These are phyloP conservation scores for Alternaria ventricosa DNA, from an alignment of 2,329 filamentous ascomycete species.

Conservation along the genomic window DNA sequence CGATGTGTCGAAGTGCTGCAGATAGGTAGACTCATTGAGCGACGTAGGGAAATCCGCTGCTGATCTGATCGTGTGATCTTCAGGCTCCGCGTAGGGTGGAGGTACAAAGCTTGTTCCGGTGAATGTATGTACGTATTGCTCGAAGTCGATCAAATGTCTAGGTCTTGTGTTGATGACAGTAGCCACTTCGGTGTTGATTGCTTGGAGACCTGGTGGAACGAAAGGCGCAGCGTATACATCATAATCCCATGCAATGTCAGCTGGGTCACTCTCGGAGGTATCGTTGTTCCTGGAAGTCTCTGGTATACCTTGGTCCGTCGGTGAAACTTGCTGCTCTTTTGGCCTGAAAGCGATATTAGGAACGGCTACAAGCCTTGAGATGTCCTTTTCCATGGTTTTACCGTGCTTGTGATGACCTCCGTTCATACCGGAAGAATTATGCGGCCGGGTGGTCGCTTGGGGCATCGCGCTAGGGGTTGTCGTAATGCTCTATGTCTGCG, in stretches of 20 bases:
- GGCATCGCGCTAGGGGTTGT: neutral
- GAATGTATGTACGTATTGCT: conserved; percentile 22
- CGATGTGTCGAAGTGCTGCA: conserved; percentile 19
- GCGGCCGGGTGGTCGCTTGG: neutral
- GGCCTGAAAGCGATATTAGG: neutral
- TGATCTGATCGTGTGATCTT: neutral
- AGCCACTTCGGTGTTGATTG: conserved; percentile 24
- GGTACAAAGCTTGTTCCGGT: conserved; percentile 27
- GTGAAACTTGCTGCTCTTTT: neutral
- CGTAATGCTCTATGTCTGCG: neutral
- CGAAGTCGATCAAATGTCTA: conserved; percentile 23
- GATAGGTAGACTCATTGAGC: conserved; percentile 21
- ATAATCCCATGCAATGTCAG: conserved; percentile 9
- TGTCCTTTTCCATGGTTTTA: neutral
- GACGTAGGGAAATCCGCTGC: neutral
- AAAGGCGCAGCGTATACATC: conserved; percentile 34
- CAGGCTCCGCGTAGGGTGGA: neutral
- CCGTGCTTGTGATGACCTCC: neutral
- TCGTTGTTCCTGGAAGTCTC: neutral
- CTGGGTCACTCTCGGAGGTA: neutral
- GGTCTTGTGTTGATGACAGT: conserved; percentile 8
- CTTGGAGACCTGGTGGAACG: conserved; percentile 16
- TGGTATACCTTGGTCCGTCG: neutral
- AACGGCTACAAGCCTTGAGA: conserved; percentile 9
- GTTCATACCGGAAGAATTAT: neutral